These are phyloP conservation scores for Ploettnerulaceae sp. DNA, from an alignment of 2,329 filamentous ascomycete genomes.

Conservation along the genomic window DNA sequence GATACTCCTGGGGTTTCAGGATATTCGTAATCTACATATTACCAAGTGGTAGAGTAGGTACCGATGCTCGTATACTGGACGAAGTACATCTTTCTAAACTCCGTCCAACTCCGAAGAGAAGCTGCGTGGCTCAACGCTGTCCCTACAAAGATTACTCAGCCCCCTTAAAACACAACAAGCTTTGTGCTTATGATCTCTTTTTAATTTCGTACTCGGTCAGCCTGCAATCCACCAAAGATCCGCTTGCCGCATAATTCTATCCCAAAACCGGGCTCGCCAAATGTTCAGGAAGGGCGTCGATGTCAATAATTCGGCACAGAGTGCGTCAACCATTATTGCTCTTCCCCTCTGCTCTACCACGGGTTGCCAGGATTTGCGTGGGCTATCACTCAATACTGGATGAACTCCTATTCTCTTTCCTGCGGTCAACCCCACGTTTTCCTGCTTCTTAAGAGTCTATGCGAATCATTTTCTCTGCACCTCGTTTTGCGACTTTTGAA, in stretches of 20 bases:
- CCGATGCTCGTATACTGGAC: no score
- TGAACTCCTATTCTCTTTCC: no score
- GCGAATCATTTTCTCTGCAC: conserved; percentile 3
- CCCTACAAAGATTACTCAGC: background rate
- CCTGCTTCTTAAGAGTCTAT: background rate
- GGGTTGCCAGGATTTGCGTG: background rate
- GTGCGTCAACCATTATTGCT: background rate
- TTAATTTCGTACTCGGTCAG: conserved; percentile 3
- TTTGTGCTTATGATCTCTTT: conserved; percentile 1
- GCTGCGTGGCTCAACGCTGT: background rate
- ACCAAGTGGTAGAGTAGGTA: background rate
- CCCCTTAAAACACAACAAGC: background rate
- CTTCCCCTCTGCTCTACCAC: background rate
- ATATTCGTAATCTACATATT: background rate
- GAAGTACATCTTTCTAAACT: background rate
- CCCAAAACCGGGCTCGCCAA: background rate
- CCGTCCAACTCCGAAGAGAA: background rate
- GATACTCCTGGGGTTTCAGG: no score
- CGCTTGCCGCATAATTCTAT: background rate
- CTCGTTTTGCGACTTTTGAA: background rate
- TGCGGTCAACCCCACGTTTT: background rate
- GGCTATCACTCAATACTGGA: background rate
- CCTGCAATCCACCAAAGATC: background rate
- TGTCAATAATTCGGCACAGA: background rate
- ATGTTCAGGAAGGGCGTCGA: conserved; percentile 1